Conservation (phyloP, 1,139 yeast genomes). For the Wickerhamomyces sp. region DNA sequence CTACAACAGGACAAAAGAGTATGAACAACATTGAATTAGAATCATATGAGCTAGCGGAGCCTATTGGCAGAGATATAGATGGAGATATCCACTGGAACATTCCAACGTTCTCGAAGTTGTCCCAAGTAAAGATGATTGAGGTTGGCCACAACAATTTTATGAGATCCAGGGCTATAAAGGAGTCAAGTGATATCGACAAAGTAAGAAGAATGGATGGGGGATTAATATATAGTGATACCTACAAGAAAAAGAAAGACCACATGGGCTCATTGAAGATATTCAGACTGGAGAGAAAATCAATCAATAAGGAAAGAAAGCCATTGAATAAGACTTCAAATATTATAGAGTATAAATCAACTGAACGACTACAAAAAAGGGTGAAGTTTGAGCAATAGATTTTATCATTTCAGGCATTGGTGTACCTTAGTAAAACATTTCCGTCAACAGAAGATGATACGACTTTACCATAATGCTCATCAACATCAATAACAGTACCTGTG, state of each 20-base stretch:
- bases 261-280: background rate
- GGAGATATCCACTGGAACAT: conserved; percentile 35
- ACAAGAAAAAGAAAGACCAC: too few species aligned
- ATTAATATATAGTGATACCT: too few species aligned
- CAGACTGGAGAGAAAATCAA: too few species aligned
- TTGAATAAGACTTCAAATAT: background rate
- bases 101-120: conserved; percentile 33
- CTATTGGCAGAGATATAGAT: conserved; percentile 11
- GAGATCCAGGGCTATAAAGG: background rate
- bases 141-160: background rate
- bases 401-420: conserved; percentile 1
- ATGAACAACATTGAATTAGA: conserved; percentile 13
- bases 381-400: conserved; percentile 12
- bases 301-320: background rate
- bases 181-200: background rate
- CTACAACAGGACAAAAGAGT: background rate
- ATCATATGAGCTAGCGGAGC: conserved; percentile 16
- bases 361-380: conserved; percentile 23
- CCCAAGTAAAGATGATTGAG: conserved; percentile 7
- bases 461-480: conserved; percentile 43
- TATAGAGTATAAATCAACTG: background rate
- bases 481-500: conserved; percentile 55
- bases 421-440: conserved; percentile 43
- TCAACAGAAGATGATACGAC: conserved; percentile 45
- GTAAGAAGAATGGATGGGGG: too few species aligned